phyloP scores from a whole-genome alignment of 2,329 filamentous ascomycete species.

The Cytospora piceae region DNA sequence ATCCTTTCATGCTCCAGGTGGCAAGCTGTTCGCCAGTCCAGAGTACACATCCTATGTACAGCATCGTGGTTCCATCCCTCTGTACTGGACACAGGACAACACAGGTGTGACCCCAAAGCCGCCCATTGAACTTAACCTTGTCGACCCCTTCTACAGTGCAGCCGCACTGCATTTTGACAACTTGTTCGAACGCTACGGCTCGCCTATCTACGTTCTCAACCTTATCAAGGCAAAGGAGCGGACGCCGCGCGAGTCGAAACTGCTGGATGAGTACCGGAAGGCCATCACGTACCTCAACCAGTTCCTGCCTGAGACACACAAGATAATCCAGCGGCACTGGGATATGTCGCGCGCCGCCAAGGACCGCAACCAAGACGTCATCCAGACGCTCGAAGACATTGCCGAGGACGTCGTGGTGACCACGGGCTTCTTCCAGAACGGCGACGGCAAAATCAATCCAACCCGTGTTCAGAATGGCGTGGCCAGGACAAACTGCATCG shows the following conservation, averaged over 20 bases:
- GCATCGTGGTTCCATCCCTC: slow-evolving; percentile 92
- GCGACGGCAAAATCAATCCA: slow-evolving; percentile 67
- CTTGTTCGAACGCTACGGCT: slow-evolving; percentile 89
- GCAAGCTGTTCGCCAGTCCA: slow-evolving; percentile 82
- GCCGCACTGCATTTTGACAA: slow-evolving; percentile 95
- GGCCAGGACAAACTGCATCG: slow-evolving; percentile 95
- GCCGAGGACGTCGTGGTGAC: slow-evolving; percentile 82
- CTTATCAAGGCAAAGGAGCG: slow-evolving; percentile 88
- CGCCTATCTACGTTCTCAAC: slow-evolving; percentile 89
- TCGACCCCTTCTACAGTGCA: slow-evolving; percentile 93
- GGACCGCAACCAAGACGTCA: slow-evolving; percentile 89
- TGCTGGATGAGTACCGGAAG: slow-evolving; percentile 83
- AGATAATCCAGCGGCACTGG: slow-evolving; percentile 93
- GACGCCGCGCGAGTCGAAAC: slow-evolving; percentile 86
- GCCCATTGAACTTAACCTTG: slow-evolving; percentile 91
- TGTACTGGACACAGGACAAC: slow-evolving; percentile 97
- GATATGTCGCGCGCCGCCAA: slow-evolving; percentile 98
- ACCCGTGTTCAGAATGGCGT: slow-evolving; percentile 85
- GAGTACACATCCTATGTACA: slow-evolving; percentile 96
- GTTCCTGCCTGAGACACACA: slow-evolving; percentile 80
- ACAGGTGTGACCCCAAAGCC: slow-evolving; percentile 95
- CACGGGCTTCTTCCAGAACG: slow-evolving; percentile 96
- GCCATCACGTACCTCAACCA: slow-evolving; percentile 93
- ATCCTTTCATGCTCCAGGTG: slow-evolving; percentile 91
- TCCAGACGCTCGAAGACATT: slow-evolving; percentile 86